A percentile compares a stretch with the other conserved stretches of the same genome.
Evolutionary conservation across 2,329 filamentous ascomycete species (phyloP).

Genomic region (Stachybotrys echinatus): DNA sequence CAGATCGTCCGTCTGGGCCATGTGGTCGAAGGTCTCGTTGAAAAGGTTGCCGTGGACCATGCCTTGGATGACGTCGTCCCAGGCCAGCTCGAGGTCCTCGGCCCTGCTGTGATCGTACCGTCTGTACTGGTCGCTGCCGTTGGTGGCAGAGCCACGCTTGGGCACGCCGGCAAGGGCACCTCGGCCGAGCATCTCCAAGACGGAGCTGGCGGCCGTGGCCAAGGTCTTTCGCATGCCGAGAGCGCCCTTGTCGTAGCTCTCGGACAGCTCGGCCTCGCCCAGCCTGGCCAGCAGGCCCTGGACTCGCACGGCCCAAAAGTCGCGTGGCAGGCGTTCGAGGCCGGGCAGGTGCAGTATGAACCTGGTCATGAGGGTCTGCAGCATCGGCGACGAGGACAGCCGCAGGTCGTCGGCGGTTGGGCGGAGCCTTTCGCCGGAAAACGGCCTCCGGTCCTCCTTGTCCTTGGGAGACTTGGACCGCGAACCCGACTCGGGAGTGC

Average conservation of each 20-base stretch:
- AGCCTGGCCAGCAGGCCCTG: conserved; percentile 56
- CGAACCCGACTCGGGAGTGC: neutral
- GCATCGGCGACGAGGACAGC: conserved; percentile 53
- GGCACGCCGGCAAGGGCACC: conserved; percentile 56
- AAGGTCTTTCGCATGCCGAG: conserved; percentile 71
- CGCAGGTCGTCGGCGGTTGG: conserved; percentile 13
- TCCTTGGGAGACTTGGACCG: conserved; percentile 8
- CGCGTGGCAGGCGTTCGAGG: conserved; percentile 53
- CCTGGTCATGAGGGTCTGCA: conserved; percentile 63
- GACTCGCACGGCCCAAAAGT: conserved; percentile 62
- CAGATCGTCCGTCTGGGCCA: conserved; percentile 55
- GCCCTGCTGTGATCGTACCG: conserved; percentile 55
- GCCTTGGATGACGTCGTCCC: conserved; percentile 61
- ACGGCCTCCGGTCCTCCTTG: too few species aligned
- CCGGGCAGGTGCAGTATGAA: conserved; percentile 64
- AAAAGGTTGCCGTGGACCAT: conserved; percentile 64
- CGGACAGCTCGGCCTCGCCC: conserved; percentile 64
- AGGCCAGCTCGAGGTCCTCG: conserved; percentile 56
- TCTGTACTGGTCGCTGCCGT: neutral
- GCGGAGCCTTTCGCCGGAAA: neutral
- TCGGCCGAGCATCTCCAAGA: conserved; percentile 65
- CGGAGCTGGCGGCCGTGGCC: conserved; percentile 63
- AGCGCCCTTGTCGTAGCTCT: conserved; percentile 76
- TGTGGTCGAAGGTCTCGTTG: conserved; percentile 58
- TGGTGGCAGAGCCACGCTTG: conserved; percentile 5